Evolutionary conservation across 2,329 filamentous ascomycete genomes (phyloP).

Genomic region (Diaporthe destruens): DNA sequence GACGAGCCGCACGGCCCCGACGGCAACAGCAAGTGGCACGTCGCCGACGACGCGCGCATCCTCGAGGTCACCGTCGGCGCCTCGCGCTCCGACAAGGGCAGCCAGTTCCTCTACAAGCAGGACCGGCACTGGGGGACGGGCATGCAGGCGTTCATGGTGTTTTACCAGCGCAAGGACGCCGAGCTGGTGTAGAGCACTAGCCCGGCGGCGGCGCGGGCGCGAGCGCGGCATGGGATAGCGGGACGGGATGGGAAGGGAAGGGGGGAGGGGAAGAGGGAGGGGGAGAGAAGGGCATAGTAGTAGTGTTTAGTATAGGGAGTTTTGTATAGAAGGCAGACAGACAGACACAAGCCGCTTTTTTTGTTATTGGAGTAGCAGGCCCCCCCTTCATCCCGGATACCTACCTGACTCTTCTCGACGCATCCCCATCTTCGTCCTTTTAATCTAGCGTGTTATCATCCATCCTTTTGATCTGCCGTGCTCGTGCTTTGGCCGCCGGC

Average conservation of each 20-base stretch:
- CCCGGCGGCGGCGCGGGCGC: background rate
- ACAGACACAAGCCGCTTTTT: background rate
- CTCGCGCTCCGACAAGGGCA: slow-evolving; percentile 51
- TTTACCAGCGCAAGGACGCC: slow-evolving; percentile 51
- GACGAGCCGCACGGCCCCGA: slow-evolving; percentile 55
- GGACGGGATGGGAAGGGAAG: too few species aligned
- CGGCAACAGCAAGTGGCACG: slow-evolving; percentile 61
- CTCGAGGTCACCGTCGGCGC: slow-evolving; percentile 58
- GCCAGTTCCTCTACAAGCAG: slow-evolving; percentile 55
- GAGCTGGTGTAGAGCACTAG: slow-evolving; percentile 21
- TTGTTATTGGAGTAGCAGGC: slow-evolving; percentile 3
- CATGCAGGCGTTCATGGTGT: slow-evolving; percentile 62
- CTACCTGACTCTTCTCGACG: slow-evolving; percentile 41
- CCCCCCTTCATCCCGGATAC: slow-evolving; percentile 39
- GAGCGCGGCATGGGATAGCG: too few species aligned
- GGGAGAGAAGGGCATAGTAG: background rate
- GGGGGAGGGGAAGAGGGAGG: too few species aligned
- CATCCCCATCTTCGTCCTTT: slow-evolving; percentile 43
- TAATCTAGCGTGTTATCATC: slow-evolving; percentile 19
- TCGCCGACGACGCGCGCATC: slow-evolving; percentile 61
- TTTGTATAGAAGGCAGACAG: slow-evolving; percentile 13
- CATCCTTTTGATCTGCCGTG: background rate
- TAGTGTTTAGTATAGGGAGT: slow-evolving; percentile 11
- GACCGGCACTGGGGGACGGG: slow-evolving; percentile 44
- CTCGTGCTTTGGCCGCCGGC: background rate